Evolutionary conservation across 805 yeast species (phyloP), one percentile per base, ranked within the genome.

Genomic region (Kazachstania bromeliacearum): DNA sequence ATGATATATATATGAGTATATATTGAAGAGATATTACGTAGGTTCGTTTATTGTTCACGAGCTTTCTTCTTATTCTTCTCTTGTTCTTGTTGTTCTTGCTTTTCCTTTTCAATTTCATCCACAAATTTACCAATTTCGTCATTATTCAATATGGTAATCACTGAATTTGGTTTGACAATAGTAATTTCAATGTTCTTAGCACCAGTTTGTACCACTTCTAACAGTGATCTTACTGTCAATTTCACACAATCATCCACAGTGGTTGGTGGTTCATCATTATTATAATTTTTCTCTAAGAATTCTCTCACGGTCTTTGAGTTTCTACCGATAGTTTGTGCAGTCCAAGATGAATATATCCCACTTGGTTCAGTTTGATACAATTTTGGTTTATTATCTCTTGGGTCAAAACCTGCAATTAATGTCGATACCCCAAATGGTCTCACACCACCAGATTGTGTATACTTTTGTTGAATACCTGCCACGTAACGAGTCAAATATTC

Each of bases 181-280:
- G 94, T 82, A 34, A 92, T 77, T 63, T 92, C 98, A 55, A 92
- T 88, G 61, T 92, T 92, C 59, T 85, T 84, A 31, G 96, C 94
- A 28, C 98, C 98, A 2, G 96, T 88, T 66, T 92, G 97, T 17
- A 92, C 98, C 34, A 92, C 96, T 61, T 92, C 98, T 50, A 92
- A 70, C 49, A 92, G 68, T 13, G 94, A 77, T 65, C 83, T 84
- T 34, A 92, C 77, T 2, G 96, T 77, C 52, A 92, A 75, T 48
- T 76, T 76, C 38, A 88, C 68, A 16, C 96, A 80, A 26, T 75
- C 80, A 24, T 76, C 76, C 44, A 77, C 85, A 35, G 71, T 66
- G 4, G 47, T 41, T 8, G 62, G 62, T 36, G 73, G 77, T 63
- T 78, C 72, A 8, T 65, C 76, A 25, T 64, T 70, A 41, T 62